Evolutionary conservation across 2,329 filamentous ascomycete genomes (phyloP).

Genomic region (Diaporthe ilicicola): DNA sequence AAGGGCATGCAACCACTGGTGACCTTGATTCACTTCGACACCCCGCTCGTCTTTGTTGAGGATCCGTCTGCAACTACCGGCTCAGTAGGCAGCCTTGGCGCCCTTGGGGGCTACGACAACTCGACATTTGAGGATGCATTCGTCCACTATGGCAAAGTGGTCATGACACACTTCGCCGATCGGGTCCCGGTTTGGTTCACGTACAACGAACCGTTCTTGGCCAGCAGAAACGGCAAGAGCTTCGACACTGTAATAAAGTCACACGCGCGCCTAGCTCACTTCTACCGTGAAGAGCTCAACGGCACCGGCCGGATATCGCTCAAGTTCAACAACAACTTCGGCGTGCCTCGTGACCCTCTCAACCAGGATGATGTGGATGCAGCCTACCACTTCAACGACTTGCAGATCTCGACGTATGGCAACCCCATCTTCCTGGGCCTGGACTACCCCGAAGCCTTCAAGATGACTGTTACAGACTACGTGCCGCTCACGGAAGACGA

Average conservation of each 20-base stretch:
- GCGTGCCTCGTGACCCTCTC: constrained; percentile 52
- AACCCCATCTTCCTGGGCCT: constrained; percentile 61
- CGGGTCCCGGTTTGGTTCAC: constrained; percentile 62
- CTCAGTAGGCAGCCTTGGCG: constrained; percentile 48
- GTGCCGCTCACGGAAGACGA: constrained; percentile 57
- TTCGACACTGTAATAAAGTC: constrained; percentile 54
- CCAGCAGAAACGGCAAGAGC: constrained; percentile 48
- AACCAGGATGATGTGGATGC: constrained; percentile 54
- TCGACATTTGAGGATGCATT: constrained; percentile 58
- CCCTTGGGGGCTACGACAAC: constrained; percentile 55
- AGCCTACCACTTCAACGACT: constrained; percentile 55
- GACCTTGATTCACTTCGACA: constrained; percentile 60
- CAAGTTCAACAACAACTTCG: constrained; percentile 61
- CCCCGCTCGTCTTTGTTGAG: constrained; percentile 52
- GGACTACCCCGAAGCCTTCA: constrained; percentile 58
- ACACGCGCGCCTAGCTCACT: constrained; percentile 59
- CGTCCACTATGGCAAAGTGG: constrained; percentile 61
- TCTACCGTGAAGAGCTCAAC: constrained; percentile 62
- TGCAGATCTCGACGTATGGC: constrained; percentile 58
- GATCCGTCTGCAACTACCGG: constrained; percentile 38
- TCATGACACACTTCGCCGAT: constrained; percentile 60
- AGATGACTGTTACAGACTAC: constrained; percentile 54
- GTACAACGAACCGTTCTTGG: constrained; percentile 60
- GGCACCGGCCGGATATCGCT: constrained; percentile 59
- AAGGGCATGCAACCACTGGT: constrained; percentile 59